Base-by-base conservation (phyloP, 768 basidiomycete genomes). In the Suillus tomentosus region DNA sequence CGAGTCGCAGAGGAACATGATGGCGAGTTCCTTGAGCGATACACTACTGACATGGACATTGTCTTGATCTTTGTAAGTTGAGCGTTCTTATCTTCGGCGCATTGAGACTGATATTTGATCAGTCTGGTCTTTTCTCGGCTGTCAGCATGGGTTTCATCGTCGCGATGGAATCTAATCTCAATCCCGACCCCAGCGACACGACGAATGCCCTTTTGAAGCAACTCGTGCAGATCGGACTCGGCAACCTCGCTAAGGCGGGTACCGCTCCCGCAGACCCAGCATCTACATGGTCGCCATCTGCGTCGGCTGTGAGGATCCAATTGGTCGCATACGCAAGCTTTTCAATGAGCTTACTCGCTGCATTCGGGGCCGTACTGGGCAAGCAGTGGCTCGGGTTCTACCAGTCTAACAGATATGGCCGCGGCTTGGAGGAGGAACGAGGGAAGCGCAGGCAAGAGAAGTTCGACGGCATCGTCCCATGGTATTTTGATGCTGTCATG, bases 21-120 rank as follows among this genome's bases (percentile, higher is more conserved):
- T 55, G 45, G 43, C 34, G 65, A 69, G 37, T 64, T 68, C 19
- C 37, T 69, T 1, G 66, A 72, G 8, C 60, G 64, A 34, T 69
- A 65, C 57, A 65, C 45, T 9, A 51, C 63, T 27, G 65, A 66
- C 36, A 63, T 71, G 50, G 67, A 71, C 57, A 63, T 67, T 9
- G 58, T 70, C 14, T 57, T 72, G 2, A 58, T 72, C 59, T 72
- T 72, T 45, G 71, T 72, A 59, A 19, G 71, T 60, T 10, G 22
- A 2, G 14, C 3, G 1, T 27, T 8, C 15, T 17, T 22, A 27
- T 51, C 6, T 8, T 51, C 6, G 8, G 27, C 8, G 3, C 19
- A 42, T 42, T 5, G 15, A 40, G n/a, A 15, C 19, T 39, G 39
- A 59, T 15, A 8, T 42, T 22, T 15, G 9, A 31, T 36, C 27